phyloP scores from a whole-genome alignment of 495 filamentous ascomycete genomes.

The Talaromyces borbonicus region DNA sequence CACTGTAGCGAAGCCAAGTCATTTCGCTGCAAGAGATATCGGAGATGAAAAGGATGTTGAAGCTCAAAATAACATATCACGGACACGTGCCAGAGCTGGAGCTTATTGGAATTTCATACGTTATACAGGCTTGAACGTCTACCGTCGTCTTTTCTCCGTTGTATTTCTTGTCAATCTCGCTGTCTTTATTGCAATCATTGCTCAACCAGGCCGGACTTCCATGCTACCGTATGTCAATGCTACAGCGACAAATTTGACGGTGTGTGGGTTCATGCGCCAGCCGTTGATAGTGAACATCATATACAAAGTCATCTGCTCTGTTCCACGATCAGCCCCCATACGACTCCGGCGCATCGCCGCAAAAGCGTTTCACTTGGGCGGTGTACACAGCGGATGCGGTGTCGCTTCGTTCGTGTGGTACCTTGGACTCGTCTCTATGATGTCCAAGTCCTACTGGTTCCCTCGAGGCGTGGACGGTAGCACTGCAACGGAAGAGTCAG shows the following conservation, averaged over 20 bases:
- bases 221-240: slow-evolving; percentile 37
- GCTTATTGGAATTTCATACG: slow-evolving; percentile 20
- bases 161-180: slow-evolving; percentile 43
- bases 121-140: slow-evolving; percentile 33
- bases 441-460: slow-evolving; percentile 36
- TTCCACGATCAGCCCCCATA: slow-evolving; percentile 53
- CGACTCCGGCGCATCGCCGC: slow-evolving; percentile 53
- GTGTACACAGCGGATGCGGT: slow-evolving; percentile 64
- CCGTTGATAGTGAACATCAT: slow-evolving; percentile 67
- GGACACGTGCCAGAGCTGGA: slow-evolving; percentile 21
- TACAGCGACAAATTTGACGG: slow-evolving; percentile 40
- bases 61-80: slow-evolving; percentile 17
- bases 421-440: slow-evolving; percentile 41
- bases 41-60: slow-evolving; percentile 25
- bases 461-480: background rate
- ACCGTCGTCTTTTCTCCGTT: slow-evolving; percentile 44
- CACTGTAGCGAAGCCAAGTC: no score
- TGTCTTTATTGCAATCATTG: slow-evolving; percentile 35
- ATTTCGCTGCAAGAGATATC: no score
- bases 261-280: slow-evolving; percentile 56
- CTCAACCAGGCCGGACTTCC: slow-evolving; percentile 17
- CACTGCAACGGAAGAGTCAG: slow-evolving; percentile 1
- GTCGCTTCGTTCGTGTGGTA: slow-evolving; percentile 64
- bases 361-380: slow-evolving; percentile 70
- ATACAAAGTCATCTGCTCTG: slow-evolving; percentile 48